A percentile compares a stretch with the other conserved stretches of the same genome.
Evolutionary conservation across 2,329 filamentous ascomycete species (phyloP).

Genomic region (Ascochyta viciae-villosae): DNA sequence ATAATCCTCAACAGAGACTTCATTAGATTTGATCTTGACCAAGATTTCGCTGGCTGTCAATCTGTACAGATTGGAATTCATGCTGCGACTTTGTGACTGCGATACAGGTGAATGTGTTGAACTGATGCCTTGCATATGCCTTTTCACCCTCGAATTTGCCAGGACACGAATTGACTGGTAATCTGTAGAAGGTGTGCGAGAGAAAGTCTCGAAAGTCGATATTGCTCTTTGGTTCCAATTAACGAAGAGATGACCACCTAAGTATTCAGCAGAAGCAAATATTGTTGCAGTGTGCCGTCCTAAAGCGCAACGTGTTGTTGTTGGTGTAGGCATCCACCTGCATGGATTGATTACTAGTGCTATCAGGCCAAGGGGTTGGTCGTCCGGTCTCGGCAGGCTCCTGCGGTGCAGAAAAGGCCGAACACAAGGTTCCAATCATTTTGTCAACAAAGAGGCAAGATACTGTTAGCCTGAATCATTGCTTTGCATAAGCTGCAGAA

Average conservation of each 20-base stretch:
- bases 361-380: neutral
- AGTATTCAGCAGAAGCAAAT: neutral
- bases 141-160: too few relatives aligned
- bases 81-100: neutral
- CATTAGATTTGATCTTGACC: conserved; percentile 30
- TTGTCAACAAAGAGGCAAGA: too few relatives aligned
- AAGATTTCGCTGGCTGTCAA: conserved; percentile 35
- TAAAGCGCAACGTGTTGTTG: neutral
- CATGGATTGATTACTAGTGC: neutral
- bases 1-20: conserved; percentile 38
- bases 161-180: too few relatives aligned
- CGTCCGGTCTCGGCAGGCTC: neutral
- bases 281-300: neutral
- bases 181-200: too few relatives aligned
- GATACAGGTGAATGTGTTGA: neutral
- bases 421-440: too few relatives aligned
- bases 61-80: conserved; percentile 4
- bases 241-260: too few relatives aligned
- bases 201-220: too few relatives aligned
- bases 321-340: neutral
- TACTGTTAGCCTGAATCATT: too few relatives aligned
- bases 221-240: too few relatives aligned
- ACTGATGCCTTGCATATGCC: neutral
- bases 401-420: too few relatives aligned
- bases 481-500: too few relatives aligned